These are phyloP conservation scores for Colletotrichum tamarilloi DNA, from an alignment of 2,329 filamentous ascomycete species.

Conservation along the genomic window DNA sequence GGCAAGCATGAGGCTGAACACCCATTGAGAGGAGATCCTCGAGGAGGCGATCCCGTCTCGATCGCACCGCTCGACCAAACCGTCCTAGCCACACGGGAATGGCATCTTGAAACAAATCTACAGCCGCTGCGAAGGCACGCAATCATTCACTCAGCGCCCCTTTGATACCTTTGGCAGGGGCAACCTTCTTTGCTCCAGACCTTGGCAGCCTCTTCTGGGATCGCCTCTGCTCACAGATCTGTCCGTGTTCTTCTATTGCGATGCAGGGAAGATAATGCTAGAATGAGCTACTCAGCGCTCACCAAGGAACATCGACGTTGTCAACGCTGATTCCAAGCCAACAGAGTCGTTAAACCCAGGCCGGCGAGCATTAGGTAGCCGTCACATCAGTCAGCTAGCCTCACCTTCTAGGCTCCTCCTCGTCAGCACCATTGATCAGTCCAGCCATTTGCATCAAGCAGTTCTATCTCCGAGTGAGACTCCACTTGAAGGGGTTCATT, in stretches of 20 bases:
- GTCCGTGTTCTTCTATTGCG: slow-evolving; percentile 27
- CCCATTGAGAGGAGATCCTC: slow-evolving; percentile 3
- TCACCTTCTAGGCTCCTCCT: not conserved
- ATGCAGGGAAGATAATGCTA: slow-evolving; percentile 7
- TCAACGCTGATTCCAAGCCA: not conserved
- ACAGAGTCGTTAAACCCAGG: not conserved
- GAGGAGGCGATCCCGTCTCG: slow-evolving; percentile 21
- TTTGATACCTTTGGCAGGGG: not conserved
- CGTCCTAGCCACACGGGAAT: slow-evolving; percentile 24
- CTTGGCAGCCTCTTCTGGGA: slow-evolving; percentile 17
- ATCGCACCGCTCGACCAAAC: slow-evolving; percentile 16
- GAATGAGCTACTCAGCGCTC: slow-evolving; percentile 16
- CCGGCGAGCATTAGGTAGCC: not conserved
- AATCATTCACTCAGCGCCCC: slow-evolving; percentile 2
- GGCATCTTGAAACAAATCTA: slow-evolving; percentile 30
- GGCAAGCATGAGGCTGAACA: not conserved
- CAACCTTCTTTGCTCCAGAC: slow-evolving; percentile 11
- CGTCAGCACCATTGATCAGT: not conserved
- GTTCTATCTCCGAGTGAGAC: not conserved
- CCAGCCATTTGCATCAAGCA: not conserved
- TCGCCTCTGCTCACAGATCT: slow-evolving; percentile 28
- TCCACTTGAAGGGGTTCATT: slow-evolving; percentile 12
- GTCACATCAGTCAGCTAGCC: slow-evolving; percentile 3
- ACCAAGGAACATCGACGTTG: slow-evolving; percentile 14
- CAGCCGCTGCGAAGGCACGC: slow-evolving; percentile 5